phyloP scores from a whole-genome alignment of 345 rosid genomes.

The Rhizophora mangle region DNA sequence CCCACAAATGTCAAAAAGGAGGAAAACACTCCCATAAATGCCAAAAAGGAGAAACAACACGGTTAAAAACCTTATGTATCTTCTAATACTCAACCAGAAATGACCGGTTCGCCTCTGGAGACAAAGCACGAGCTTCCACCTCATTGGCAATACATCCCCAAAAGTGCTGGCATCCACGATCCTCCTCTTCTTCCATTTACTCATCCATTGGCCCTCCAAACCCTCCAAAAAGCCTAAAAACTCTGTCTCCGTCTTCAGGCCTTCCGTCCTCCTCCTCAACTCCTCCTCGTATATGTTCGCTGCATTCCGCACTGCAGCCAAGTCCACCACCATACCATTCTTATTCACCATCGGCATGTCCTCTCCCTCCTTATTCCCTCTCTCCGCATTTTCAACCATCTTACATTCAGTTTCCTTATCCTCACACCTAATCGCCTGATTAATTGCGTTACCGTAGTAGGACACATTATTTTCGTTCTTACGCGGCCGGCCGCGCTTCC shows the following conservation, averaged over 20 bases:
- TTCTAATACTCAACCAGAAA: constrained; percentile 50
- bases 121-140: constrained; percentile 71
- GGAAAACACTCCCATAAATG: not conserved
- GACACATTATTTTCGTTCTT: constrained; percentile 28
- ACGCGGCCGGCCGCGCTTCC: constrained; percentile 68
- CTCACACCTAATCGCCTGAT: constrained; percentile 14
- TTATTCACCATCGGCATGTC: constrained; percentile 10
- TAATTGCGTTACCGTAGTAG: not conserved
- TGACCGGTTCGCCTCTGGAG: constrained; percentile 43
- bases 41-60: constrained; percentile 7
- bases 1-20: not conserved
- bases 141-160: constrained; percentile 51
- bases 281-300: constrained; percentile 55
- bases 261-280: constrained; percentile 52
- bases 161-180: constrained; percentile 50
- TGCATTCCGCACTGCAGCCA: constrained; percentile 23
- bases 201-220: constrained; percentile 64
- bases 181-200: constrained; percentile 59
- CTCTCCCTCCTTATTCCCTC: constrained; percentile 6
- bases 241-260: constrained; percentile 41
- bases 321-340: constrained; percentile 32
- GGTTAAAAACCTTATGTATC: constrained; percentile 59
- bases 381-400: not conserved
- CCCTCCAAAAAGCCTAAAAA: constrained; percentile 50
- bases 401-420: not conserved